Percentiles rank a stretch among this genome's conserved stretches.
phyloP scores from a whole-genome alignment of 2,329 filamentous ascomycete genomes.

The Fusarium sp. region DNA sequence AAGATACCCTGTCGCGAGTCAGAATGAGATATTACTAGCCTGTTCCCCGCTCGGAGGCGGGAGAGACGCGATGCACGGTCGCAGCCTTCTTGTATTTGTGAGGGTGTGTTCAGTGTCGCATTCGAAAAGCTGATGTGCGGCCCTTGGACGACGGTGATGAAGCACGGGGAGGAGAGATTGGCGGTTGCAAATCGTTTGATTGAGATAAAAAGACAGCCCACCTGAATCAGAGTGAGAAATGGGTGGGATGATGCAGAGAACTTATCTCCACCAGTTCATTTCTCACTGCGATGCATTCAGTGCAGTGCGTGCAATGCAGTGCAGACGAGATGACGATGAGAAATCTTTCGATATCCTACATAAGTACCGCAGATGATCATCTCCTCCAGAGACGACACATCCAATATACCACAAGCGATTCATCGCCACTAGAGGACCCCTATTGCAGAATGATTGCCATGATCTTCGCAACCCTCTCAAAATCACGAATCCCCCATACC shows the following conservation, averaged over 20 bases:
- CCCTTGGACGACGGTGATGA: constrained; percentile 5
- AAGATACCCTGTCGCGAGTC: constrained; percentile 3
- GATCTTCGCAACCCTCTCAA: constrained; percentile 17
- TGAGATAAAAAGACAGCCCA: background rate
- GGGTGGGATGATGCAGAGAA: constrained; percentile 31
- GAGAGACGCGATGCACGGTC: constrained; percentile 9
- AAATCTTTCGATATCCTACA: constrained; percentile 4
- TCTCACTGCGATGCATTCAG: background rate
- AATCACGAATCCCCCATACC: background rate
- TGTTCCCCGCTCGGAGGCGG: constrained; percentile 23
- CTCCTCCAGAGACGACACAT: background rate
- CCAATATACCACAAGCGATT: background rate
- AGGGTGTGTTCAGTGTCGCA: constrained; percentile 30
- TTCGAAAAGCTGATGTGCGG: constrained; percentile 20
- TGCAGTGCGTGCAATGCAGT: background rate
- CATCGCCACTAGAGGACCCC: constrained; percentile 30
- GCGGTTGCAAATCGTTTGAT: background rate
- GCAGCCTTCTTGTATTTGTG: constrained; percentile 4
- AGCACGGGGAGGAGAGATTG: constrained; percentile 12
- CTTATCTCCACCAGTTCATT: constrained; percentile 38
- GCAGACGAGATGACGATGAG: constrained; percentile 5
- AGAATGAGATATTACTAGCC: constrained; percentile 14
- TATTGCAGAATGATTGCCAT: constrained; percentile 22
- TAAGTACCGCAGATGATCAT: background rate
- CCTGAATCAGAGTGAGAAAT: background rate